Evolutionary conservation across 2,329 filamentous ascomycete genomes (phyloP), one percentile per base, ranked within the genome.

Genomic region (Curvularia hawaiiensis): DNA sequence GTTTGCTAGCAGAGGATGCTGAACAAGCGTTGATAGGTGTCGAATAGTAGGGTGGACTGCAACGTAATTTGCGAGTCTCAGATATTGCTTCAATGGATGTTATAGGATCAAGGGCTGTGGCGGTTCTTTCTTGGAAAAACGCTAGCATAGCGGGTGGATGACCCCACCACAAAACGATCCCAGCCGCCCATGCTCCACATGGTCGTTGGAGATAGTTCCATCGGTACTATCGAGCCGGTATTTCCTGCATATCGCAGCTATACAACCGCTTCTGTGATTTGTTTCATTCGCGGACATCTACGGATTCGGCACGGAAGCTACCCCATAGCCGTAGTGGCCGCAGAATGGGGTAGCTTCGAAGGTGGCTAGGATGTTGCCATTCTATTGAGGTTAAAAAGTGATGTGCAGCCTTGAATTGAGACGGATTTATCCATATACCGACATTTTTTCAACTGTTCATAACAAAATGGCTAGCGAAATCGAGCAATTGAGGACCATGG

Each of bases 401-500:
- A 18, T 48, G 44, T 26, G 33, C 22, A 4, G 33, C n/a, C 30
- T 24, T 9, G 18, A 12, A 12, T n/a, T 30, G 22, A 39, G 16
- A 33, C 1, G 16, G 12, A 26, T 8, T n/a, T 6, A 18, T 8
- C 18, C 4, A 24, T 26, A 30, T 18, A 8, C 14, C 20, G 31
- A 11, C n/a, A 5, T 10, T 30, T 26, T 20, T 3, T 24, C 24
- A 45, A 20, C 22, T 33, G 8, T 4, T 22, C 10, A 35, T 46
- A 65, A 41, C 20, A 67, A 44, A 26, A 73, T 73, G 70, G 54
- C 54, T 44, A 71, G 53, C 56, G 70, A 73, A 56, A 60, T 73
- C 41, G 67, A 70, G 60, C 61, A 74, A 46, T 59, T 72, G 52
- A 72, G 67, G 54, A 56, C 65, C 20, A 49, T 64, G 4, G 68